Base-by-base conservation (phyloP, 345 rosid species). In the Eucalyptus sp. region DNA sequence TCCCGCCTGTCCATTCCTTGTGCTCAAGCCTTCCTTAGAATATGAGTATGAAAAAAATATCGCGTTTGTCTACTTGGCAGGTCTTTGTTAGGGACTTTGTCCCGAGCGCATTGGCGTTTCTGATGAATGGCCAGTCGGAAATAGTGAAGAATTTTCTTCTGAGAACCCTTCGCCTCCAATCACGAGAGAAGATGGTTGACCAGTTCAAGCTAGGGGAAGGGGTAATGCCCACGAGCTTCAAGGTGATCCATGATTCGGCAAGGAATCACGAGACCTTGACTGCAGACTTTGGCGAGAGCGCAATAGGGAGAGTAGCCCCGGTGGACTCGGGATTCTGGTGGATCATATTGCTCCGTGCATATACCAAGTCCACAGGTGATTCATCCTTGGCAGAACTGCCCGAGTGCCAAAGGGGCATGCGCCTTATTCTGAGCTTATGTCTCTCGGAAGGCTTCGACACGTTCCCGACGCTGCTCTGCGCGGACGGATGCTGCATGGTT, bases 261-360 rank as follows among this genome's bases (percentile, higher is more conserved):
- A 90, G 94, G 88, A 95, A 95, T 87, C 90, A 92, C 2, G 99
- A 96, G 52, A 92, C 94, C 29, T 86, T 96, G 88, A 92, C 94
- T 2, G 96, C 97, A 27, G 99, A 96, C 64, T 96, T 95, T 76
- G 98, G 99, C 16, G 99, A 95, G 92, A 95, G 95, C 46, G 98
- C 99, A n/a, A 96, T 96, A 64, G 99, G 99, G 90, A 94, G 99
- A 91, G 99, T 96, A 87, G 99, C 99, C 90, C 99, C 98, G 4
- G 98, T 96, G 54, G 99, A 96, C 88, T 96, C 98, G 52, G 99
- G 99, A 86, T 96, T 96, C 90, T 96, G 98, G 98, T 96, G 98
- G 96, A 96, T 96, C 90, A 95, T 96, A 89, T 93, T 96, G 89
- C 96, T 96, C 10, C 96, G 99, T 71, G 98, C 99, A 10, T 96